Conservation (phyloP, 805 yeast species). For the Kregervanrija fluxuum region DNA sequence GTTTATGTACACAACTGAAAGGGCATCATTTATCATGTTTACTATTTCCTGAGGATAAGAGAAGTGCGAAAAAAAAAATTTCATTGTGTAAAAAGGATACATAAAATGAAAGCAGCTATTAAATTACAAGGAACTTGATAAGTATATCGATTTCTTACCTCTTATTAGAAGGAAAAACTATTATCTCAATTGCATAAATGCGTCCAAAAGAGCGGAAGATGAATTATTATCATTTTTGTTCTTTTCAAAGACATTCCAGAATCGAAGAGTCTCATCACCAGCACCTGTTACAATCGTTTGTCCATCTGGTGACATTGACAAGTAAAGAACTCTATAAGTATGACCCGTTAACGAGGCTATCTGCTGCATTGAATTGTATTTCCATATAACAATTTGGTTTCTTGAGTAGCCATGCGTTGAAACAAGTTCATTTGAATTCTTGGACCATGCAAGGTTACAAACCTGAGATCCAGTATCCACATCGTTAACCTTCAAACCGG, state of each 20-base stretch:
- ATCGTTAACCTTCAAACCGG: slow-evolving; percentile 66
- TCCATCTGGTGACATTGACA: slow-evolving; percentile 92
- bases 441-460: slow-evolving; percentile 90
- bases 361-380: slow-evolving; percentile 87
- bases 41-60: background rate
- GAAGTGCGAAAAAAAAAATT: background rate
- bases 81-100: background rate
- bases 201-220: slow-evolving; percentile 60
- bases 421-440: slow-evolving; percentile 84
- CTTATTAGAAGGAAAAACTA: background rate
- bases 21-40: slow-evolving; percentile 5
- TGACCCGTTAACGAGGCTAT: slow-evolving; percentile 93
- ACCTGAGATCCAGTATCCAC: slow-evolving; percentile 96
- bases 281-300: slow-evolving; percentile 97
- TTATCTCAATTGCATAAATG: slow-evolving; percentile 66
- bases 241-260: slow-evolving; percentile 93
- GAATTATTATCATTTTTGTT: slow-evolving; percentile 51
- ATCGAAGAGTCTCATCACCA: slow-evolving; percentile 92
- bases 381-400: slow-evolving; percentile 90
- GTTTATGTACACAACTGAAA: background rate
- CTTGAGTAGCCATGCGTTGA: slow-evolving; percentile 92
- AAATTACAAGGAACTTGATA: background rate
- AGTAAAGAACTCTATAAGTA: slow-evolving; percentile 82
- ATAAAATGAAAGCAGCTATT: background rate
- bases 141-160: background rate